Evolutionary conservation across 2,329 filamentous ascomycete species (phyloP).

Genomic region (Penicillium sp.): DNA sequence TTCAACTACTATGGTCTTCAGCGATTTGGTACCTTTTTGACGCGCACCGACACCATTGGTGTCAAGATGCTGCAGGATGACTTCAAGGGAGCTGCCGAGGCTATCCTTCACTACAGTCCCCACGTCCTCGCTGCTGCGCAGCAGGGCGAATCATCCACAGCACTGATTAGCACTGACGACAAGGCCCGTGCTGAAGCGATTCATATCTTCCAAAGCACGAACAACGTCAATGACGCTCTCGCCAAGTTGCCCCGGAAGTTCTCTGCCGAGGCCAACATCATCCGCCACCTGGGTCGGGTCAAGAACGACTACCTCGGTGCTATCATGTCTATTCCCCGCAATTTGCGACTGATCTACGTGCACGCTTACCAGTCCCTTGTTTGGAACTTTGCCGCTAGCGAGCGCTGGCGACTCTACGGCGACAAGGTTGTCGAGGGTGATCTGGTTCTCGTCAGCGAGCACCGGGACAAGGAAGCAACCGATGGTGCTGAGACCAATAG

Average conservation of each 20-base stretch:
- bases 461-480: conserved; percentile 52
- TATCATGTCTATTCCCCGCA: conserved; percentile 76
- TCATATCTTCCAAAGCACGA: conserved; percentile 68
- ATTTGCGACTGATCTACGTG: conserved; percentile 88
- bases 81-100: conserved; percentile 76
- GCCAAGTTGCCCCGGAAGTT: conserved; percentile 77
- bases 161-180: conserved; percentile 72
- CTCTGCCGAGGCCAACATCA: conserved; percentile 75
- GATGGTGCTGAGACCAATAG: conserved; percentile 36
- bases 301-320: conserved; percentile 78
- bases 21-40: conserved; percentile 85
- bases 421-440: conserved; percentile 79
- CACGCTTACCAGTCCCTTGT: conserved; percentile 95
- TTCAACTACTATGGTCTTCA: conserved; percentile 99
- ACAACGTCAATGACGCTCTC: conserved; percentile 63
- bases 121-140: conserved; percentile 62
- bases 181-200: conserved; percentile 77
- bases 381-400: conserved; percentile 85
- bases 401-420: conserved; percentile 78
- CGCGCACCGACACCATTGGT: conserved; percentile 83
- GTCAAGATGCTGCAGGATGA: conserved; percentile 80
- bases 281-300: conserved; percentile 68
- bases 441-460: conserved; percentile 70
- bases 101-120: conserved; percentile 73
- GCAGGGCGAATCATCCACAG: conserved; percentile 44